A percentile compares a stretch with the other conserved stretches of the same genome.
phyloP scores from a whole-genome alignment of 768 basidiomycete species.

The Leccinum longicurvipes region DNA sequence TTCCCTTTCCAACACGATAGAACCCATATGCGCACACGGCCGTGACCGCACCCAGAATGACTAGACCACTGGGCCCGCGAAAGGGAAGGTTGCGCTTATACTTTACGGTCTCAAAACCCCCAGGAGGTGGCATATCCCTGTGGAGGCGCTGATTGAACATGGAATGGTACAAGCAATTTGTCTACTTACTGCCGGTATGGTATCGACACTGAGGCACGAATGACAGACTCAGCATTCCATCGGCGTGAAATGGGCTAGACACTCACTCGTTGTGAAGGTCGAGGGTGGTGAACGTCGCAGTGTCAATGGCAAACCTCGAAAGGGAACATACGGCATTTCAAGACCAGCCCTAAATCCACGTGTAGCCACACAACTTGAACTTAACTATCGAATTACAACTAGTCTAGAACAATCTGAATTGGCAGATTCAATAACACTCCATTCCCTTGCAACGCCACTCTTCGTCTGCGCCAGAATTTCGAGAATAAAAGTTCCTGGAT shows the following conservation, averaged over 20 bases:
- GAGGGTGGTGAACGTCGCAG: conserved; percentile 3
- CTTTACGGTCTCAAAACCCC: conserved; percentile 88
- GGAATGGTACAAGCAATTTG: conserved; percentile 8
- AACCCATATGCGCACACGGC: conserved; percentile 88
- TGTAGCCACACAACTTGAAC: conserved; percentile 10
- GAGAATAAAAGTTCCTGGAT: conserved; percentile 18
- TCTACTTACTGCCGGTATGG: conserved; percentile 28
- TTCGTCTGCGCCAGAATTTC: neutral
- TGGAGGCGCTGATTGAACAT: conserved; percentile 11
- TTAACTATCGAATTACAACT: neutral
- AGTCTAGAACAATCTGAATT: conserved; percentile 1
- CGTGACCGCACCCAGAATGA: conserved; percentile 82
- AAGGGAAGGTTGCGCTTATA: conserved; percentile 96
- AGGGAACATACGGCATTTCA: neutral
- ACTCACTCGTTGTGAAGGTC: conserved; percentile 20
- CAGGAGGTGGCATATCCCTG: conserved; percentile 94
- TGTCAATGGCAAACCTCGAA: conserved; percentile 3
- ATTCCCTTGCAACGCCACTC: conserved; percentile 8
- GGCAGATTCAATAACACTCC: neutral
- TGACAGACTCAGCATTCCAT: neutral
- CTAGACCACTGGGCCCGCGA: conserved; percentile 80
- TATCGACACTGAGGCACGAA: conserved; percentile 21
- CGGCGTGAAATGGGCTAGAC: neutral
- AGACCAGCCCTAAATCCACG: conserved; percentile 29
- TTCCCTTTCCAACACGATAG: conserved; percentile 87